A percentile compares a stretch with the other conserved stretches of the same genome.
These are phyloP conservation scores for Blastobotrys americana DNA, from an alignment of 805 yeast species.

Conservation along the genomic window DNA sequence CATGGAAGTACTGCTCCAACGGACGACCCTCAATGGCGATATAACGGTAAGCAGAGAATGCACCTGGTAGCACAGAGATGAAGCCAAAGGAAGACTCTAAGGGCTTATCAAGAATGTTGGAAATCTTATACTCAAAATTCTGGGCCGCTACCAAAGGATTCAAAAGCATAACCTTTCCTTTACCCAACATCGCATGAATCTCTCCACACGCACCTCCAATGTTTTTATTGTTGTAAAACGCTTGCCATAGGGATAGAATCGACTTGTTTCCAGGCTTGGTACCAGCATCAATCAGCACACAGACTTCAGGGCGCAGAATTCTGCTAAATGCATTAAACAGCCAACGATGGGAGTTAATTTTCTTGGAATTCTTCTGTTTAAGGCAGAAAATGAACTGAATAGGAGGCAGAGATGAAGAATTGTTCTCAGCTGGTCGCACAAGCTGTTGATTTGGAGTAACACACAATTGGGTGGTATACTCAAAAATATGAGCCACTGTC, in stretches of 20 bases:
- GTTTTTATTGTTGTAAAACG: constrained; percentile 48
- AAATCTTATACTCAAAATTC: constrained; percentile 60
- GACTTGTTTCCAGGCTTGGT: constrained; percentile 55
- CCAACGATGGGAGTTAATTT: constrained; percentile 64
- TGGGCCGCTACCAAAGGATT: constrained; percentile 61
- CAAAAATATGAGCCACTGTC: constrained; percentile 59
- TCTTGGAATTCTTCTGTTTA: constrained; percentile 56
- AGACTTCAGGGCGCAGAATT: constrained; percentile 50
- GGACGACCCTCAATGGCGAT: constrained; percentile 59
- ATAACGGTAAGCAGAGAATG: constrained; percentile 58
- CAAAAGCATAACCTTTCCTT: constrained; percentile 34
- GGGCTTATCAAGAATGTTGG: constrained; percentile 61
- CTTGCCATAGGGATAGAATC: constrained; percentile 54
- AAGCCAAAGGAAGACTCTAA: constrained; percentile 59
- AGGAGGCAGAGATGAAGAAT: constrained; percentile 43
- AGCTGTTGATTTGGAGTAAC: constrained; percentile 39
- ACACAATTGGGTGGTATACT: constrained; percentile 50
- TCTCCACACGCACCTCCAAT: constrained; percentile 74
- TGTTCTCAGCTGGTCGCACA: constrained; percentile 49
- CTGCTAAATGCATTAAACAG: constrained; percentile 58
- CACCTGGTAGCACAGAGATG: constrained; percentile 61
- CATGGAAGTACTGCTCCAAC: constrained; percentile 58
- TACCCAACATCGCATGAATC: constrained; percentile 52
- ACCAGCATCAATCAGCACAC: constrained; percentile 55
- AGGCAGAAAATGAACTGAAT: constrained; percentile 55